phyloP scores from a whole-genome alignment of 225 moss, liverwort and hornwort species.

The Asterella californica region DNA sequence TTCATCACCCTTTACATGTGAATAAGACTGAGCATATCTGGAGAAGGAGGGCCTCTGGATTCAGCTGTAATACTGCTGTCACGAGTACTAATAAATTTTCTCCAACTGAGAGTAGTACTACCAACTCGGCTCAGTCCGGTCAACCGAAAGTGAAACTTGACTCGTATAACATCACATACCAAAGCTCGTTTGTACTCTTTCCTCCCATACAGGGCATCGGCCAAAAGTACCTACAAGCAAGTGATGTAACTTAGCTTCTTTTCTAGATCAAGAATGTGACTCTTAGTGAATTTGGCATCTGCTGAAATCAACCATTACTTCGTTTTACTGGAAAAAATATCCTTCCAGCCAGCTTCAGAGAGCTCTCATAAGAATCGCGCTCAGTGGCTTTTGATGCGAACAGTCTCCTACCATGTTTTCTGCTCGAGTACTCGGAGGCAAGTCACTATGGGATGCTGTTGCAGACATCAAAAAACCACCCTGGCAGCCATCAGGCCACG shows the following conservation, averaged over 20 bases:
- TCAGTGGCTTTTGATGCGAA: not conserved
- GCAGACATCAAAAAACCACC: slow-evolving; percentile 78
- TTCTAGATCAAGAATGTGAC: not conserved
- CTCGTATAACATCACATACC: slow-evolving; percentile 39
- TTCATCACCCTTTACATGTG: not conserved
- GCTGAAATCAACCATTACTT: not conserved
- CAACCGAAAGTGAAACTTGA: not conserved
- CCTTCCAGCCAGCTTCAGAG: not conserved
- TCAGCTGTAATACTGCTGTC: too few species aligned
- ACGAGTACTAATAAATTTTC: not conserved
- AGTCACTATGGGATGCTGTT: slow-evolving; percentile 57
- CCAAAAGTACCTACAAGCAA: slow-evolving; percentile 58
- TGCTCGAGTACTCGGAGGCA: slow-evolving; percentile 53
- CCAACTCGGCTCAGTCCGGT: not conserved
- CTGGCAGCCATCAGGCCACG: slow-evolving; percentile 34
- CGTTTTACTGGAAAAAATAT: not conserved
- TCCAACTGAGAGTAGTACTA: not conserved
- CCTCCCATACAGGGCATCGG: slow-evolving; percentile 79
- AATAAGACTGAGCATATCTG: too few species aligned
- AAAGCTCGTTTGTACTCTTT: slow-evolving; percentile 86
- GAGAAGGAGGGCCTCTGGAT: not conserved
- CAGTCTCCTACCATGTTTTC: slow-evolving; percentile 57
- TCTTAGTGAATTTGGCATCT: not conserved
- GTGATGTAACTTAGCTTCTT: not conserved
- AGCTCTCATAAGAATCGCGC: too few species aligned